Percentiles rank a stretch among this genome's conserved stretches.
Conservation (phyloP, 139 green algal species). For the Tetraselmis striata region DNA sequence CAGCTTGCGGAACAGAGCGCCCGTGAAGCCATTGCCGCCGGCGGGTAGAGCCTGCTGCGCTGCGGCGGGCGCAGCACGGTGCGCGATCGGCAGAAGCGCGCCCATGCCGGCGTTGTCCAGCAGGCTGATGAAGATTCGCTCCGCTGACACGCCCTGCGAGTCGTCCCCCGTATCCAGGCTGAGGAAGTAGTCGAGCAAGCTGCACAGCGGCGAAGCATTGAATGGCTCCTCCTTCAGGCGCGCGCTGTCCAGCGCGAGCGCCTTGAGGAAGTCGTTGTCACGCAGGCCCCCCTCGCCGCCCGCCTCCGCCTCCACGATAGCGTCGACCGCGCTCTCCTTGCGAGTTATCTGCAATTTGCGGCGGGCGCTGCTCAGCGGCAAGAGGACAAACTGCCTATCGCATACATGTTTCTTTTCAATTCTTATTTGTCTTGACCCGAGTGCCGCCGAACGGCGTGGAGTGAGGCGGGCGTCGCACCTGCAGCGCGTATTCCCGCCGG, state of each 20-base stretch:
- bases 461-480: too few relatives aligned
- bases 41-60: background rate
- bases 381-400: too few relatives aligned
- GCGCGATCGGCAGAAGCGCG: background rate
- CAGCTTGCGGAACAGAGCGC: background rate
- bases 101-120: background rate
- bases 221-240: background rate
- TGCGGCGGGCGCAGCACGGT: background rate
- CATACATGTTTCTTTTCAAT: too few relatives aligned
- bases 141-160: background rate
- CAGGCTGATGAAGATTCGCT: background rate
- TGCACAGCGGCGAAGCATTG: background rate
- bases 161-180: background rate
- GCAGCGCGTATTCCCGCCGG: background rate
- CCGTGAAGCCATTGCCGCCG: background rate
- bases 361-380: too few relatives aligned
- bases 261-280: background rate
- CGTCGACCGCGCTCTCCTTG: too few relatives aligned
- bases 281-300: background rate
- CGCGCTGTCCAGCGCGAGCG: background rate
- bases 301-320: background rate
- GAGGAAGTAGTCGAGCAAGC: background rate
- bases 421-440: background rate
- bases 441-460: background rate
- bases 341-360: too few relatives aligned